Evolutionary conservation across 106 monocot species (phyloP).

Genomic region (Apostasia ramifera): DNA sequence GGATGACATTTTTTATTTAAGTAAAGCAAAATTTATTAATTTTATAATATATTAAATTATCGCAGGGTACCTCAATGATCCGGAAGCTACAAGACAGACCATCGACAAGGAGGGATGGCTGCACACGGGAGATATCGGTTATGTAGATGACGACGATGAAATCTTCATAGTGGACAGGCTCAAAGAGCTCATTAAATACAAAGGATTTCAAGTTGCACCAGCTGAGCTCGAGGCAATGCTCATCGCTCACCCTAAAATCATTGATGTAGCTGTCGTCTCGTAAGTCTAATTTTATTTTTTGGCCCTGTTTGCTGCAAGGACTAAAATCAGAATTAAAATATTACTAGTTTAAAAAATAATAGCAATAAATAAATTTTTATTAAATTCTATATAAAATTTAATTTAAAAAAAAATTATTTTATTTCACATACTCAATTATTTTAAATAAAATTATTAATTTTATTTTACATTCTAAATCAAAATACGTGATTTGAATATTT

Average conservation of each 20-base stretch:
- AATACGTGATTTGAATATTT: too few relatives aligned
- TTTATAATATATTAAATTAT: background rate
- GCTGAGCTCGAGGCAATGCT: constrained; percentile 59
- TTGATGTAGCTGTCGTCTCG: constrained; percentile 42
- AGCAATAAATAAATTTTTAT: too few relatives aligned
- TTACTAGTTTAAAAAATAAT: too few relatives aligned
- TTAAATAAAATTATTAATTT: too few relatives aligned
- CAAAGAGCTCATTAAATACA: constrained; percentile 88
- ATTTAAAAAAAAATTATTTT: too few relatives aligned
- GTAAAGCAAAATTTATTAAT: background rate
- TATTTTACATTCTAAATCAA: too few relatives aligned
- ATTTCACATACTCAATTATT: too few relatives aligned
- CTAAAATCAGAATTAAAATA: too few relatives aligned
- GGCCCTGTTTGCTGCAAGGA: too few relatives aligned
- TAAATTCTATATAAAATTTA: too few relatives aligned
- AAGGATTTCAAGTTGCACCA: constrained; percentile 62
- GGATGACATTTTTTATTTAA: background rate
- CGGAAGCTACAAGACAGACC: constrained; percentile 44
- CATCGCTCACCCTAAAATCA: constrained; percentile 30
- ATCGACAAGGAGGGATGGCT: constrained; percentile 81
- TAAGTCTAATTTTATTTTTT: constrained; percentile 4
- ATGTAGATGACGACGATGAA: constrained; percentile 73
- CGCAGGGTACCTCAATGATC: constrained; percentile 76
- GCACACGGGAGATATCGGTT: constrained; percentile 83
- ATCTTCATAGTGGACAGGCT: constrained; percentile 86